Evolutionary conservation across 2,329 filamentous ascomycete genomes (phyloP), one percentile per base, ranked within the genome.

Genomic region (Pseudopyricularia javanii): DNA sequence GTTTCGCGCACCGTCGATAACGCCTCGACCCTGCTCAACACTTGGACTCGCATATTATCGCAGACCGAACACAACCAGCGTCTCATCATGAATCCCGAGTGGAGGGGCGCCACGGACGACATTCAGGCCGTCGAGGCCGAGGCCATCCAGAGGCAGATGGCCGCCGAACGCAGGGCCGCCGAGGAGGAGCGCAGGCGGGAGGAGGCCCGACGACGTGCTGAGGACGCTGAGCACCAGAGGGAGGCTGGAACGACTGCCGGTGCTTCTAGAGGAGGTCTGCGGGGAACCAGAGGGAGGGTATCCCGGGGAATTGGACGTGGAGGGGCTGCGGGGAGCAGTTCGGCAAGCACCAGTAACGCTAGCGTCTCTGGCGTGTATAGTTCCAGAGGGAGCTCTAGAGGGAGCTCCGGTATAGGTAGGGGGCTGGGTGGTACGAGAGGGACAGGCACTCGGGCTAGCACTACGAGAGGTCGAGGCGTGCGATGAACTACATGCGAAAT

Each of bases 31-130:
- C 79, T 98, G 14, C 82, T 98, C 32, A 90, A 94, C 61, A 95
- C 91, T 15, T 98, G 91, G 91, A 95, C 90, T 8, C 84, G 90
- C 51, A 96, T 98, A 59, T 79, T 98, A 12, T 93, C 89, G 7
- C 93, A 98, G 68, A 96, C 93, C 4, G 93, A 98, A 69, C 93
- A 98, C 69, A 97, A 95, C 64, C 91, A 97, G 67, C 83, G 93
- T 24, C 74, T 98, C 50, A 85, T 98, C 47, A 76, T 97, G 47
- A 86, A 95, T 63, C 87, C 89, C 2, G 75, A 82, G 54, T 98
- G 91, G 90, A 85, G 91, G 63, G 93, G 93, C 54, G 87, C 91
- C 28, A 87, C 82, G 4, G 83, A 91, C 62, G 93, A 98, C 68
- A 69, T 95, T 37, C 76, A 81, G n/a, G 89, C 95, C 56, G 79